A percentile compares a stretch with the other conserved stretches of the same genome.
Conservation (phyloP, 2,329 filamentous ascomycete genomes). For the Pseudogymnoascus sp. region DNA sequence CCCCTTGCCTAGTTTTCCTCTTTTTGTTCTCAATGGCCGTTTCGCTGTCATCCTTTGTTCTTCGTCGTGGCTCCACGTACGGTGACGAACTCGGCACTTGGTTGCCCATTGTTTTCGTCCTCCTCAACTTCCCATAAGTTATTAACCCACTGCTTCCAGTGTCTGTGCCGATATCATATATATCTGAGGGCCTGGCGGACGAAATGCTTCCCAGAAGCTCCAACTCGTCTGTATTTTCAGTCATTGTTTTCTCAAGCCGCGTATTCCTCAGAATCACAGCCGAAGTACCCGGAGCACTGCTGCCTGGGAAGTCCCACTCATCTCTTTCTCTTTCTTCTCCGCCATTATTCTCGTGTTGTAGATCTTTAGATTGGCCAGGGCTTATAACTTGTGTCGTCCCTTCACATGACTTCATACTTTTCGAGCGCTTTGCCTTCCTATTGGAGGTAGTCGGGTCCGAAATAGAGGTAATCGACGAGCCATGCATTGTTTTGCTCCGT, state of each 20-base stretch:
- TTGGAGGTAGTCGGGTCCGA: not conserved
- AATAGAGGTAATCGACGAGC: constrained; percentile 5
- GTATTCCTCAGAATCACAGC: not conserved
- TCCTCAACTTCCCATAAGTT: constrained; percentile 6
- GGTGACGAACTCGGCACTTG: not conserved
- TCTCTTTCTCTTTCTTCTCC: not conserved
- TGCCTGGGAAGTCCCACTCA: constrained; percentile 12
- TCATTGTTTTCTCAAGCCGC: not conserved
- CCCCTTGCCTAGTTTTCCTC: constrained; percentile 1
- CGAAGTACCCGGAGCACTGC: constrained; percentile 5
- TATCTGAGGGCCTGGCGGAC: not conserved
- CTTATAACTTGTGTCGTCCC: constrained; percentile 7
- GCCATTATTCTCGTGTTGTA: not conserved
- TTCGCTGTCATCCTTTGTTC: not conserved
- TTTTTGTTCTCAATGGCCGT: not conserved
- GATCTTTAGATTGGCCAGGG: not conserved
- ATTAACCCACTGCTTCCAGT: not conserved
- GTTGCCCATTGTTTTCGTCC: constrained; percentile 6
- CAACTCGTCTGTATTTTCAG: not conserved
- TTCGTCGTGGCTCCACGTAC: not conserved
- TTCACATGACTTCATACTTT: constrained; percentile 6
- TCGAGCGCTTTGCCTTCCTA: constrained; percentile 5
- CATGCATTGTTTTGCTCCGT: constrained; percentile 8
- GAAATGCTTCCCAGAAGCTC: not conserved
- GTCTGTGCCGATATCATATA: not conserved